These are phyloP conservation scores for Hibiscus trionum DNA, from an alignment of 345 rosid species.

Conservation along the genomic window DNA sequence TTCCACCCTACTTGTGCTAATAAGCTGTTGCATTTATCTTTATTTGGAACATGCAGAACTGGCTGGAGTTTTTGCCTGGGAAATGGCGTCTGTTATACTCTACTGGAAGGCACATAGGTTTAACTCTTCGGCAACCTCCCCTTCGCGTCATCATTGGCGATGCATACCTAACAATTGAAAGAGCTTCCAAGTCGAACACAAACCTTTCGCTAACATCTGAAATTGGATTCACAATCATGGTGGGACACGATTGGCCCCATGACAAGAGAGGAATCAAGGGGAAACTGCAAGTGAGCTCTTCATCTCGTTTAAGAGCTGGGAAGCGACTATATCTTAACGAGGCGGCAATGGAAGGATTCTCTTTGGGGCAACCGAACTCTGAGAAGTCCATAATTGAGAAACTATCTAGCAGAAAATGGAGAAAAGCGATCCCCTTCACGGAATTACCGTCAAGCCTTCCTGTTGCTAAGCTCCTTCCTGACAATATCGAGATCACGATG, in stretches of 20 bases:
- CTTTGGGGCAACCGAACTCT: constrained; percentile 34
- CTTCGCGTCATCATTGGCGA: constrained; percentile 64
- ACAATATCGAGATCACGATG: constrained; percentile 50
- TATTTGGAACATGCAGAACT: constrained; percentile 38
- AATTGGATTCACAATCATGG: constrained; percentile 53
- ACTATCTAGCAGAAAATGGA: constrained; percentile 59
- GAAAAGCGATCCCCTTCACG: constrained; percentile 60
- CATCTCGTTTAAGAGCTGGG: constrained; percentile 49
- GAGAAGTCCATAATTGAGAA: constrained; percentile 45
- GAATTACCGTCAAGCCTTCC: constrained; percentile 87
- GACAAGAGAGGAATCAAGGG: constrained; percentile 58
- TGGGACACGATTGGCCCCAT: constrained; percentile 67
- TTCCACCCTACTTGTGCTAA: background rate
- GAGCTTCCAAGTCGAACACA: constrained; percentile 30
- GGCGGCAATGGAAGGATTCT: constrained; percentile 34
- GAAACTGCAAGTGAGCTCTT: constrained; percentile 47
- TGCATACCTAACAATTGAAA: constrained; percentile 42
- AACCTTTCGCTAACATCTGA: constrained; percentile 45
- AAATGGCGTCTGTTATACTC: constrained; percentile 83
- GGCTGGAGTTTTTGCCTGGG: constrained; percentile 81
- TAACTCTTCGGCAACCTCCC: constrained; percentile 82
- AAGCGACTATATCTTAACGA: constrained; percentile 69
- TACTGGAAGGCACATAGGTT: constrained; percentile 81
- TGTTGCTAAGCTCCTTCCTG: constrained; percentile 59
- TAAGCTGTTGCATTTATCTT: constrained; percentile 1